Evolutionary conservation across 495 filamentous ascomycete genomes (phyloP).

Genomic region (Hyphodiscus hymeniophilus): DNA sequence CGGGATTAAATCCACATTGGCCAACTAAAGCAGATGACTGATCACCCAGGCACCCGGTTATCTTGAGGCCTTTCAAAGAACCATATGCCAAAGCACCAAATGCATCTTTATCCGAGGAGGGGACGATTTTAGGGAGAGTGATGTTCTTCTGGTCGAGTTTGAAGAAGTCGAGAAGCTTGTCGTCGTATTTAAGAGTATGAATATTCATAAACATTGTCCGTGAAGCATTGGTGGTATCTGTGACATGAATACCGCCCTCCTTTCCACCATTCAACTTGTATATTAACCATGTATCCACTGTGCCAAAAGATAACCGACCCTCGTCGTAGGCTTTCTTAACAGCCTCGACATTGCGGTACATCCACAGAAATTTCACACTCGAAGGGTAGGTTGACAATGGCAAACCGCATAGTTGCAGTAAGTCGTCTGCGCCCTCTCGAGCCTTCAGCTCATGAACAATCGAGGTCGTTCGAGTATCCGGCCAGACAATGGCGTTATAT

Average conservation of each 20-base stretch:
- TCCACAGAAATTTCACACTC: conserved; percentile 81
- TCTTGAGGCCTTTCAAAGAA: conserved; percentile 63
- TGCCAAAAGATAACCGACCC: conserved; percentile 78
- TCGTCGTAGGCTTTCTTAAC: conserved; percentile 75
- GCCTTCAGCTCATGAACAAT: conserved; percentile 77
- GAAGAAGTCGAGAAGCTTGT: conserved; percentile 76
- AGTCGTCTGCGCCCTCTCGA: conserved; percentile 53
- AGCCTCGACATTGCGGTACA: conserved; percentile 62
- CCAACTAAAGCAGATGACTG: conserved; percentile 90
- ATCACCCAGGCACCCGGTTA: conserved; percentile 85
- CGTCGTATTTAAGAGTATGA: conserved; percentile 76
- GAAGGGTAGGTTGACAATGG: conserved; percentile 93
- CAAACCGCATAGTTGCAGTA: conserved; percentile 72
- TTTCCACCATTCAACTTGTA: conserved; percentile 86
- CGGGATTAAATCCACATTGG: conserved; percentile 81
- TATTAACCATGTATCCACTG: conserved; percentile 89
- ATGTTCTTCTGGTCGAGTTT: conserved; percentile 68
- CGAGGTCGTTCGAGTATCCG: conserved; percentile 75
- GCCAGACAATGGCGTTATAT: conserved; percentile 89
- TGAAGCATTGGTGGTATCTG: conserved; percentile 87
- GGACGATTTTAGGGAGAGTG: conserved; percentile 75
- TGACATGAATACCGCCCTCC: conserved; percentile 60
- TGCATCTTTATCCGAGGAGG: conserved; percentile 67
- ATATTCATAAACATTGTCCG: conserved; percentile 97
- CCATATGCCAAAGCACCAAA: conserved; percentile 65